Base-by-base conservation (phyloP, 2,329 filamentous ascomycete genomes). In the Xylaria hypoxylon region DNA sequence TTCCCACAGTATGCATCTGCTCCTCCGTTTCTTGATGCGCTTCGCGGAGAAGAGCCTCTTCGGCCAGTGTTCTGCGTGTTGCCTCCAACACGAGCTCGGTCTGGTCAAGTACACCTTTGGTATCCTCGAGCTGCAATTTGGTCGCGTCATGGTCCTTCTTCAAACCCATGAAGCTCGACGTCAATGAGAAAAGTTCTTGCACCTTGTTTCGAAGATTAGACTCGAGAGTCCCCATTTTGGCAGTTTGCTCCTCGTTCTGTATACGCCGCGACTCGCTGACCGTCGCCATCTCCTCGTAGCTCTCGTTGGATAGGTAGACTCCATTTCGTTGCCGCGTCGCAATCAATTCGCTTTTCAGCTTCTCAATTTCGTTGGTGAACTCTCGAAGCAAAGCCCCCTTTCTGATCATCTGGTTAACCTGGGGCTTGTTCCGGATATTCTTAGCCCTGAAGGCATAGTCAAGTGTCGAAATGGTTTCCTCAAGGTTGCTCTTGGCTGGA, bases 391-490 rank as follows among this genome's bases (percentile, higher is more conserved):
- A 80, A 2, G 93, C 97, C 80, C 96, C 97, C 80, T 98, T 99
- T 70, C 93, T 94, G 70, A 98, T 89, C 76, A 93, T 87, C 55
- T 93, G 92, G 79, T 98, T 99, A 73, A 97, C 86, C 76, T 99
- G 96, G 0, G 96, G 96, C 80, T 97, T 97, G 80, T 99, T 99
- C 56, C 93, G 92, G 74, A 99, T 99, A 73, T 99, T 98, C 83
- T 99, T 99, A 17, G 96, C 96, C 52, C 96, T 89, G 81, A 98
- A 98, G 11, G 96, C 96, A 77, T 99, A 99, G 78, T 99, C 96
- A 1, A 99, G 86, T 0, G 96, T 99, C 0, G 96, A 98, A 67
- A 99, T 98, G 0, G 96, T 99, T 79, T 99, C 96, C 76, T 99
- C 96, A 1, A 99, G 84, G 73, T 98, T 99, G 79, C 91, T 94